Evolutionary conservation across 2,329 filamentous ascomycete genomes (phyloP).

Genomic region (Tolypocladium pustulatum): DNA sequence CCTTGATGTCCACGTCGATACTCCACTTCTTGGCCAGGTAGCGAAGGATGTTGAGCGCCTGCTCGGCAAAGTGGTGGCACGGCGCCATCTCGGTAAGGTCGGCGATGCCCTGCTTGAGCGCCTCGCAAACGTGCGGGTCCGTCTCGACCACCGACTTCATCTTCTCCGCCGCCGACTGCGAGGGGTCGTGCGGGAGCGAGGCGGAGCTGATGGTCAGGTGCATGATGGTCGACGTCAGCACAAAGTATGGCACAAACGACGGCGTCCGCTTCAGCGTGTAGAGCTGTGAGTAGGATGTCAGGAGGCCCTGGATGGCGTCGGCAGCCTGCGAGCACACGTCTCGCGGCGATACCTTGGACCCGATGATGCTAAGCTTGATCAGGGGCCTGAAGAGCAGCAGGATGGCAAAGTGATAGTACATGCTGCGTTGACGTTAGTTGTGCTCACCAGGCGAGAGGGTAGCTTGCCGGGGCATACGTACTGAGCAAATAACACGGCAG

Average conservation of each 20-base stretch:
- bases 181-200: conserved; percentile 4
- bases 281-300: conserved; percentile 46
- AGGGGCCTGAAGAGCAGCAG: conserved; percentile 64
- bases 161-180: conserved; percentile 7
- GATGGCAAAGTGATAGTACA: conserved; percentile 64
- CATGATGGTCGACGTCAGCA: conserved; percentile 51
- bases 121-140: conserved; percentile 29
- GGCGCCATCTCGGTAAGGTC: conserved; percentile 51
- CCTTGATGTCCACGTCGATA: conserved; percentile 36
- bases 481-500: conserved; percentile 65
- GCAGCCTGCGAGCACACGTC: conserved; percentile 56
- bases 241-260: conserved; percentile 51
- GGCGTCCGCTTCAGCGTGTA: conserved; percentile 49
- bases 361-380: conserved; percentile 53
- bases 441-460: background rate
- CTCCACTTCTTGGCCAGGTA: conserved; percentile 50
- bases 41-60: conserved; percentile 48
- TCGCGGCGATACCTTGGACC: conserved; percentile 51
- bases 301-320: conserved; percentile 45
- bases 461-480: conserved; percentile 29
- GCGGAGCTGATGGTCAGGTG: conserved; percentile 43
- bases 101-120: conserved; percentile 42
- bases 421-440: conserved; percentile 28
- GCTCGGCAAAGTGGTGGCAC: conserved; percentile 50
- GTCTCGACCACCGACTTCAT: conserved; percentile 22